A percentile compares a stretch with the other conserved stretches of the same genome.
Evolutionary conservation across 352 stramenopile species (phyloP).

Genomic region (Pythium oligandrum): DNA sequence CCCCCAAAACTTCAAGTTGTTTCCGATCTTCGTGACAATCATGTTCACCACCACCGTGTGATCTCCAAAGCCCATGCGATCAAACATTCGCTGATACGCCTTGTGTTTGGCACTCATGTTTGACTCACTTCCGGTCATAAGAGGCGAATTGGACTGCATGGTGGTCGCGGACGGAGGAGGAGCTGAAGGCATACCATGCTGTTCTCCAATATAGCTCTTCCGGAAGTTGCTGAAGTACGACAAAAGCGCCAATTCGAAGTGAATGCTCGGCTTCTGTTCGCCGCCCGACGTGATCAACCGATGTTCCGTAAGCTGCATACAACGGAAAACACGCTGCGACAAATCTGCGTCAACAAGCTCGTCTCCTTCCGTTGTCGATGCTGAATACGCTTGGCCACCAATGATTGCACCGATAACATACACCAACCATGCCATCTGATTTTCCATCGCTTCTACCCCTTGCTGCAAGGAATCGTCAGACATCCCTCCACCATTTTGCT

Average conservation of each 20-base stretch:
- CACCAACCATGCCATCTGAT: conserved; percentile 96
- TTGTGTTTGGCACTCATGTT: conserved; percentile 91
- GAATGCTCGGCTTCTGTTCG: conserved; percentile 79
- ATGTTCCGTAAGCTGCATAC: conserved; percentile 95
- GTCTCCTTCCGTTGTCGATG: conserved; percentile 89
- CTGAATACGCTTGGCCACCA: conserved; percentile 93
- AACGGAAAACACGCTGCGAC: conserved; percentile 93
- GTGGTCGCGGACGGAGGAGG: conserved; percentile 41
- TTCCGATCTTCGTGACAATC: conserved; percentile 98
- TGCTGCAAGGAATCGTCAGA: conserved; percentile 47
- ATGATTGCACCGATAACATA: conserved; percentile 97
- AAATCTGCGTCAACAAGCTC: conserved; percentile 95
- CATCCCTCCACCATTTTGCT: conserved; percentile 44
- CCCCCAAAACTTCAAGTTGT: conserved; percentile 99
- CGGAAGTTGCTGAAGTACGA: conserved; percentile 97
- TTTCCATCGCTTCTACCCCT: conserved; percentile 86
- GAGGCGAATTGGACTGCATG: conserved; percentile 59
- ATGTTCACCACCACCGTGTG: conserved; percentile 97
- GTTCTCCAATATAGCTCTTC: conserved; percentile 90
- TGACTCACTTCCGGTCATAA: conserved; percentile 72
- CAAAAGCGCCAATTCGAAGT: conserved; percentile 94
- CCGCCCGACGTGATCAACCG: conserved; percentile 88
- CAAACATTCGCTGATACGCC: conserved; percentile 97
- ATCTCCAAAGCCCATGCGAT: conserved; percentile 95
- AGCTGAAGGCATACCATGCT: conserved; percentile 83